phyloP scores from a whole-genome alignment of 148 eudicot genomes.

The Rhododendron henanense region DNA sequence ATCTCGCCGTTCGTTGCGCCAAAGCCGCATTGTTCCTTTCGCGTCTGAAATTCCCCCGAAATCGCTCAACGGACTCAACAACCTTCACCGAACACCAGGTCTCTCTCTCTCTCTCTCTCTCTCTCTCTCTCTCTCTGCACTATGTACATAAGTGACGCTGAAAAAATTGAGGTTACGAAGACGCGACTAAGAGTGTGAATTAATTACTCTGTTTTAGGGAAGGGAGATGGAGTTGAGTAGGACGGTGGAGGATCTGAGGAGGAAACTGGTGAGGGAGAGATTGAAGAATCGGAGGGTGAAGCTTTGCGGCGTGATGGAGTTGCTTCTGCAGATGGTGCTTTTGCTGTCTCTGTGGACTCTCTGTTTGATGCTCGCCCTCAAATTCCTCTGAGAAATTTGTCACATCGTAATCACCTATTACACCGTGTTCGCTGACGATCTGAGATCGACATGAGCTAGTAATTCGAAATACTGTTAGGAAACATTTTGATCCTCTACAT shows the following conservation, averaged over 20 bases:
- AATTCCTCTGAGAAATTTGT: neutral
- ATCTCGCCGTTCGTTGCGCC: constrained; percentile 24
- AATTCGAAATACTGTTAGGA: neutral
- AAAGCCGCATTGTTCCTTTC: constrained; percentile 32
- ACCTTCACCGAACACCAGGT: neutral
- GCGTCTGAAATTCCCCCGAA: constrained; percentile 8
- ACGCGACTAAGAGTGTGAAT: neutral
- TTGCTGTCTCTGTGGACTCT: constrained; percentile 22
- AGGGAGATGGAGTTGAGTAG: constrained; percentile 22
- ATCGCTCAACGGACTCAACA: neutral
- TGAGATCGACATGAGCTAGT: neutral
- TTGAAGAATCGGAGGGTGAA: constrained; percentile 22
- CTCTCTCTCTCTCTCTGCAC: neutral
- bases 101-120: too few relatives aligned
- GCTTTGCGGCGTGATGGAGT: constrained; percentile 23
- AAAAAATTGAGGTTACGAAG: neutral
- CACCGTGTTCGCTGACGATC: neutral
- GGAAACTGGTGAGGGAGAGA: constrained; percentile 26
- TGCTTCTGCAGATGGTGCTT: constrained; percentile 19
- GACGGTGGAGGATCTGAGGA: constrained; percentile 24
- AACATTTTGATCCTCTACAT: neutral
- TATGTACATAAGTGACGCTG: neutral
- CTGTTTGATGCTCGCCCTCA: constrained; percentile 11
- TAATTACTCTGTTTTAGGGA: constrained; percentile 13
- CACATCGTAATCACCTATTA: neutral